phyloP scores from a whole-genome alignment of 2,329 filamentous ascomycete genomes.

The Ilyonectria sp. region DNA sequence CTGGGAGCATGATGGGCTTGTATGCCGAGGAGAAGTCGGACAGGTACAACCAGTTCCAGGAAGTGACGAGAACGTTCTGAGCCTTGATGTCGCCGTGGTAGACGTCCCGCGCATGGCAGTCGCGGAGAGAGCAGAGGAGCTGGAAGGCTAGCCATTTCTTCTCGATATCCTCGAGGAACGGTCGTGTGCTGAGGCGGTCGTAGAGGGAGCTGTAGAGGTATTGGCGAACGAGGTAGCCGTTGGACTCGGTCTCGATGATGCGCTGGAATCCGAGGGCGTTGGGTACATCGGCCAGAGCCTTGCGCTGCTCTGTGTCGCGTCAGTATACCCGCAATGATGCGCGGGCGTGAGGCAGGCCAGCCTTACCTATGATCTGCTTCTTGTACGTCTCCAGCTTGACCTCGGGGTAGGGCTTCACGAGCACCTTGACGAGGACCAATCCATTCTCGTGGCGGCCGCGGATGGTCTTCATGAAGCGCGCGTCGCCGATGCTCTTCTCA shows the following conservation, averaged over 20 bases:
- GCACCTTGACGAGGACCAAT: slow-evolving; percentile 92
- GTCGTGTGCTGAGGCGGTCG: slow-evolving; percentile 95
- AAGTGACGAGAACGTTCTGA: slow-evolving; percentile 96
- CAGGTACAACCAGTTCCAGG: slow-evolving; percentile 99
- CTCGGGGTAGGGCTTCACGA: slow-evolving; percentile 90
- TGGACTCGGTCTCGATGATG: slow-evolving; percentile 90
- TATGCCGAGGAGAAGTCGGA: slow-evolving; percentile 98
- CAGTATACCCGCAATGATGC: neutral
- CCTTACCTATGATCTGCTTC: slow-evolving; percentile 80
- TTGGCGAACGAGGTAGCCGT: slow-evolving; percentile 94
- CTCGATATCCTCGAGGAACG: slow-evolving; percentile 96
- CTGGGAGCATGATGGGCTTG: slow-evolving; percentile 93
- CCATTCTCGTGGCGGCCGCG: slow-evolving; percentile 92
- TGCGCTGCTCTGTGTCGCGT: slow-evolving; percentile 78
- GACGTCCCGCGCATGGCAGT: slow-evolving; percentile 90
- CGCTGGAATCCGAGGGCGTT: slow-evolving; percentile 94
- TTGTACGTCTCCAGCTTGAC: slow-evolving; percentile 87
- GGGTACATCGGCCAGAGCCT: slow-evolving; percentile 83
- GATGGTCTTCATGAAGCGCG: slow-evolving; percentile 97
- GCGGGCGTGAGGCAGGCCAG: neutral
- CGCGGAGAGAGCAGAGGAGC: slow-evolving; percentile 89
- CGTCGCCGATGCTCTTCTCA: slow-evolving; percentile 92
- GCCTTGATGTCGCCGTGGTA: slow-evolving; percentile 99
- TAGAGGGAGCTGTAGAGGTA: slow-evolving; percentile 98
- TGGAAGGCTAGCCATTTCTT: slow-evolving; percentile 99